Percentiles rank a stretch among this genome's conserved stretches.
Evolutionary conservation across 345 rosid species (phyloP).

Genomic region (Aethionema arabicum): DNA sequence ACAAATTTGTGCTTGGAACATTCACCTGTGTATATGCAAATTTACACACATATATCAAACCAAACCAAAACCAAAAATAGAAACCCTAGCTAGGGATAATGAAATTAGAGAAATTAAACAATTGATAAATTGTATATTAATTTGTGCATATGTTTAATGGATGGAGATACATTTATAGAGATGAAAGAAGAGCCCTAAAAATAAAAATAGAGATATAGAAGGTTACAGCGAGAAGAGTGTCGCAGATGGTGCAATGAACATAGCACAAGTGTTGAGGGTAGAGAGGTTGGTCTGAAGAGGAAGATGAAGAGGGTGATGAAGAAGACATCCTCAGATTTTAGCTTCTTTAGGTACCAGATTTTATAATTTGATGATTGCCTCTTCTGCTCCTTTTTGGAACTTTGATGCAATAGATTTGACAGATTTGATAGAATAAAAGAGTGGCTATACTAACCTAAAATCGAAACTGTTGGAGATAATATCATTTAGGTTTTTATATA

Average conservation of each 20-base stretch:
- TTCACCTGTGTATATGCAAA: conserved; percentile 50
- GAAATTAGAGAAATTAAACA: background rate
- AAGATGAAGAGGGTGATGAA: conserved; percentile 47
- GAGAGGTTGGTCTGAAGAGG: conserved; percentile 69
- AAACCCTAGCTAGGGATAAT: background rate
- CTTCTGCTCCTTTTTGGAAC: background rate
- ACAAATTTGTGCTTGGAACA: conserved; percentile 70
- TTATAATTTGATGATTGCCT: background rate
- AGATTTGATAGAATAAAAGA: background rate
- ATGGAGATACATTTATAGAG: too few relatives aligned
- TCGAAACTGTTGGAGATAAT: background rate
- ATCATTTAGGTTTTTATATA: background rate
- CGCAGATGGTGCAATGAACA: conserved; percentile 80
- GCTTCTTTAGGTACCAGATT: background rate
- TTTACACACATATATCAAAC: background rate
- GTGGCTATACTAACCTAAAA: background rate
- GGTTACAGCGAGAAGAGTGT: conserved; percentile 76
- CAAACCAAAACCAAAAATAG: background rate
- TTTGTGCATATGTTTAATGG: background rate
- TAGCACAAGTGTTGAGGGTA: conserved; percentile 85
- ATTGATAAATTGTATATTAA: background rate
- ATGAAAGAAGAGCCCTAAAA: too few relatives aligned
- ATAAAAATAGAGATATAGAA: too few relatives aligned
- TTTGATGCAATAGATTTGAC: background rate
- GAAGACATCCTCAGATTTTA: background rate